A percentile compares a stretch with the other conserved stretches of the same genome.
phyloP scores from a whole-genome alignment of 345 rosid species.

The Populus deltoides region DNA sequence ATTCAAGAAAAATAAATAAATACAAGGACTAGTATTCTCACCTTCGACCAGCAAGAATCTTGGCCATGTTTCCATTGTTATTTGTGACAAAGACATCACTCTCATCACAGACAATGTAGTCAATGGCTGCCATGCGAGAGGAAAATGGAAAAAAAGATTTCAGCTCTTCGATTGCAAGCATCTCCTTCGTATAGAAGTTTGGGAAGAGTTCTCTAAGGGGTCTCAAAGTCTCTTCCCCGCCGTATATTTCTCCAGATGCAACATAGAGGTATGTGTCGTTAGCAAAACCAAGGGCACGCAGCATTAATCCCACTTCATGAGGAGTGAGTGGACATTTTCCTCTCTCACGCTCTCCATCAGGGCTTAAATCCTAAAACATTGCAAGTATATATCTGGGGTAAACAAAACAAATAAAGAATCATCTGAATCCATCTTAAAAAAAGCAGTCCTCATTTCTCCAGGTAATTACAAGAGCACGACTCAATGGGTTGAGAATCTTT shows the following conservation, averaged over 20 bases:
- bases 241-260: conserved; percentile 98
- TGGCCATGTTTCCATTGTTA: conserved; percentile 99
- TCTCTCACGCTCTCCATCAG: conserved; percentile 80
- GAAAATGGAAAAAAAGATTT: conserved; percentile 74
- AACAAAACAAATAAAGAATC: background rate
- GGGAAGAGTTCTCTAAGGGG: conserved; percentile 91
- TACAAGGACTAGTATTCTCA: conserved; percentile 32
- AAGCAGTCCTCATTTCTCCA: background rate
- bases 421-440: background rate
- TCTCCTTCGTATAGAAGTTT: conserved; percentile 91
- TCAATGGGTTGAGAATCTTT: background rate
- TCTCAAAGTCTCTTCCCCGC: conserved; percentile 81
- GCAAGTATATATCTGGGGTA: background rate
- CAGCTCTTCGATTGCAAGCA: conserved; percentile 75
- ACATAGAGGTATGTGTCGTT: conserved; percentile 84
- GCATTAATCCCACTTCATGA: conserved; percentile 92
- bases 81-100: conserved; percentile 95
- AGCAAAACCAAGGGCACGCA: conserved; percentile 88
- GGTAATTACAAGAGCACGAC: background rate
- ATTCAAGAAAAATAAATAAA: background rate
- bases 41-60: conserved; percentile 98
- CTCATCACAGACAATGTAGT: conserved; percentile 86
- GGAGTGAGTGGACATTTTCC: conserved; percentile 99
- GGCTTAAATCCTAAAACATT: conserved; percentile 66
- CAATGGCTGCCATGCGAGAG: conserved; percentile 90